Evolutionary conservation across 148 eudicot genomes (phyloP).

Genomic region (Fagopyrum homotropicum): DNA sequence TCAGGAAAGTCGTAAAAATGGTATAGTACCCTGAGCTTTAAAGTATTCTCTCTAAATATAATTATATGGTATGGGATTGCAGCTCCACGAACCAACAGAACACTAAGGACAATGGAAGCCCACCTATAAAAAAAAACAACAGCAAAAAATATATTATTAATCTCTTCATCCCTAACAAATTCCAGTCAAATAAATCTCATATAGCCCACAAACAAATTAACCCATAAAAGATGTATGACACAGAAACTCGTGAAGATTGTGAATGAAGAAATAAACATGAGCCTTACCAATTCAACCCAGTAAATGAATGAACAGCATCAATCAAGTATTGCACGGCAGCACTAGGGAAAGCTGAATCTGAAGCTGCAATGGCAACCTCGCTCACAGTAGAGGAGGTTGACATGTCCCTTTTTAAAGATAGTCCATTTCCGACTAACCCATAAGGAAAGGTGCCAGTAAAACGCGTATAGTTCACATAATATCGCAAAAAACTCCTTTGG

Average conservation of each 20-base stretch:
- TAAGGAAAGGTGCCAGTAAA: neutral
- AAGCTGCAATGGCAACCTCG: conserved; percentile 77
- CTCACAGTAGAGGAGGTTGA: conserved; percentile 19
- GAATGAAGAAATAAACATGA: neutral
- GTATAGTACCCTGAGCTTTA: conserved; percentile 3
- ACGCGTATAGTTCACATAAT: neutral
- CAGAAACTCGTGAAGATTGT: neutral
- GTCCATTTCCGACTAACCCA: neutral
- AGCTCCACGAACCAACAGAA: conserved; percentile 51
- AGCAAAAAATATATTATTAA: neutral
- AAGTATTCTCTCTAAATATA: conserved; percentile 41
- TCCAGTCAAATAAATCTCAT: neutral
- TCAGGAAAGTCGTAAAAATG: conserved; percentile 9
- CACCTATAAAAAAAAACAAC: conserved; percentile 37
- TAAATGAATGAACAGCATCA: conserved; percentile 46
- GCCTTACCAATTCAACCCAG: conserved; percentile 62
- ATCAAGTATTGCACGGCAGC: conserved; percentile 60
- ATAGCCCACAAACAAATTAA: too few relatives aligned
- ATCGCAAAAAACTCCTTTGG: conserved; percentile 27
- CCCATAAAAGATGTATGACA: neutral
- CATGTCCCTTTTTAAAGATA: neutral
- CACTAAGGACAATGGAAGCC: conserved; percentile 62
- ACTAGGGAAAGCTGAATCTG: conserved; percentile 69
- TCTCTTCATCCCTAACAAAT: neutral
- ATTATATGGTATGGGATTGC: conserved; percentile 47